phyloP scores from a whole-genome alignment of 768 basidiomycete genomes.

The Tricholoma hemisulphureum region DNA sequence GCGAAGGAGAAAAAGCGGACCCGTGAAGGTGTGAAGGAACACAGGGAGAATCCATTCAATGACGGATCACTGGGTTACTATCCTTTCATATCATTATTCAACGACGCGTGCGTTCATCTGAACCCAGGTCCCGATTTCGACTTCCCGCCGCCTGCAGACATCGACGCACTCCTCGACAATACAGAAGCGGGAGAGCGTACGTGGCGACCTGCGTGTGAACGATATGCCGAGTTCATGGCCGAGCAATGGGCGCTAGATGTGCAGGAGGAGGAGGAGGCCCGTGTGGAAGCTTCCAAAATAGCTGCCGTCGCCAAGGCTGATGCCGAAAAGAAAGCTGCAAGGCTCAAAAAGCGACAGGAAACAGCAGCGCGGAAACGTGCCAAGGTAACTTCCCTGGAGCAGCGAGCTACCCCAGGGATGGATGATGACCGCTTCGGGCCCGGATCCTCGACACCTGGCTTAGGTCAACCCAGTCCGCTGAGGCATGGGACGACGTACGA shows the following conservation, averaged over 20 bases:
- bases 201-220: conserved; percentile 81
- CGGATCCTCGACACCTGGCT: conserved; percentile 2
- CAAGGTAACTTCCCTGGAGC: conserved; percentile 38
- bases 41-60: conserved; percentile 83
- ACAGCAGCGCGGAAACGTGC: conserved; percentile 52
- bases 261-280: conserved; percentile 72
- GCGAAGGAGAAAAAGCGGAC: conserved; percentile 61
- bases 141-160: conserved; percentile 74
- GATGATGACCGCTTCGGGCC: conserved; percentile 23
- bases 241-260: conserved; percentile 81
- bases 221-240: conserved; percentile 80
- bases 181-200: conserved; percentile 36
- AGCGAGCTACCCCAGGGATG: conserved; percentile 8
- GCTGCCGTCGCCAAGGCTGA: conserved; percentile 42
- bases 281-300: conserved; percentile 37
- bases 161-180: conserved; percentile 60
- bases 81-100: conserved; percentile 91
- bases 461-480: conserved; percentile 40
- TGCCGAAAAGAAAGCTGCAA: conserved; percentile 50
- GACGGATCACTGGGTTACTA: conserved; percentile 96
- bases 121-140: conserved; percentile 90
- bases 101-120: conserved; percentile 76
- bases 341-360: conserved; percentile 49
- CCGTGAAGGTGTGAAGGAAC: conserved; percentile 70
- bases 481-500: conserved; percentile 41